Base-by-base conservation (phyloP, 192 early-diverging fungal species). In the Cetraspora pellucida region DNA sequence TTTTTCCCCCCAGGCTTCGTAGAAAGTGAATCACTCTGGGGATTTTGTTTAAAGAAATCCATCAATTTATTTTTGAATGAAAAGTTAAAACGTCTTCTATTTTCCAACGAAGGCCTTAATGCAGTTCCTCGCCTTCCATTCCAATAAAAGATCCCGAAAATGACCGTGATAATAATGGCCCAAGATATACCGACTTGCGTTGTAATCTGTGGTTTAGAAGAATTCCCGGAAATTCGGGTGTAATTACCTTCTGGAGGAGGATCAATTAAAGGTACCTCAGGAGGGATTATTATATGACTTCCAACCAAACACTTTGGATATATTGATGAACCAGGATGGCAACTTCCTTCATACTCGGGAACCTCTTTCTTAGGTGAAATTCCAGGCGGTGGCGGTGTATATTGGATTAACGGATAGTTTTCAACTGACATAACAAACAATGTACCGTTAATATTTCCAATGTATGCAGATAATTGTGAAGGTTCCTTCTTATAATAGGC, bases 361-460 rank as follows among this genome's bases (percentile, higher is more conserved):
- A 10, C 16, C 30, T 71, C 11, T 10, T 49, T 45, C 5, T 45
- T 19, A n/a, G n/a, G n/a, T n/a, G n/a, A n/a, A n/a, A n/a, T n/a
- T n/a, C n/a, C n/a, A n/a, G n/a, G n/a, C n/a, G n/a, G n/a, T n/a
- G n/a, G n/a, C n/a, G 27, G 23, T 30, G 17, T 27, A 30, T 44
- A 25, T 55, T 57, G 70, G 19, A 52, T 58, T 54, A 91, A 74
- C 13, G 91, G 91, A 57, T 90, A 93, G 74, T 91, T 88, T 31
- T 91, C 85, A 21, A 81, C 71, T 0, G 92, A 90, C 43, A 95
- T 81, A 19, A 90, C 82, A 83, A 91, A 95, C 14, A 93, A 85
- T 25, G 83, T 89, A 74, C 90, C 91, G 27, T 88, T 80, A 30
- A 89, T 78, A 25, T 79, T 72, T 25, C 92, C 91, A 9, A 95